Conservation (phyloP, 345 rosid genomes). For the Populus simonii region DNA sequence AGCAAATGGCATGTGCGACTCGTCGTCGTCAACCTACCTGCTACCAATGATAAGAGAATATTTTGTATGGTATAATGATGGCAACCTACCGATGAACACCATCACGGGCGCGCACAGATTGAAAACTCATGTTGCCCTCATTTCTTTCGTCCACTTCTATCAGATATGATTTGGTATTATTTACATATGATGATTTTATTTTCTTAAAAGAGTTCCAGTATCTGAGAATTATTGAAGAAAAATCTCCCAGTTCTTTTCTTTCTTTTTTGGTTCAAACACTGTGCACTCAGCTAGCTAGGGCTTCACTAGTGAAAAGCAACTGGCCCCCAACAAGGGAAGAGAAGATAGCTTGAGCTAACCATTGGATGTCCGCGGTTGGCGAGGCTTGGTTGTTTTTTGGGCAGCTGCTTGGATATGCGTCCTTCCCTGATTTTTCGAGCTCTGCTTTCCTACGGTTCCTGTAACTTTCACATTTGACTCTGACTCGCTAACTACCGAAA, state of each 20-base stretch:
- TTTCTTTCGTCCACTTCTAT: background rate
- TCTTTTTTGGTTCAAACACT: too few species aligned
- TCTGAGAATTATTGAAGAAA: background rate
- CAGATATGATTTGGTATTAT: background rate
- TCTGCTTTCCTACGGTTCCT: background rate
- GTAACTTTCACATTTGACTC: conserved; percentile 1
- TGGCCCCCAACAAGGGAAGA: background rate
- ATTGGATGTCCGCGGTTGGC: background rate
- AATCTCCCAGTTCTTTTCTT: too few species aligned
- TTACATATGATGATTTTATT: background rate
- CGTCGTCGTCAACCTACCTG: too few species aligned
- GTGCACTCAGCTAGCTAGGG: too few species aligned
- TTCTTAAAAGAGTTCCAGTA: too few species aligned
- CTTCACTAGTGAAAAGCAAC: too few species aligned
- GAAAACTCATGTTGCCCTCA: background rate
- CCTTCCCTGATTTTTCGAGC: background rate
- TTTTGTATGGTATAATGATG: background rate
- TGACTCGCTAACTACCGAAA: background rate
- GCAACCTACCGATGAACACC: background rate
- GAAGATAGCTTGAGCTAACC: background rate
- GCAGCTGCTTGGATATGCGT: background rate
- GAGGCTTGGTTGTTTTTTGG: background rate
- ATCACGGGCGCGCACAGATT: too few species aligned
- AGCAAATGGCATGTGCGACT: too few species aligned
- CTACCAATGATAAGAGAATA: too few species aligned